Evolutionary conservation across 108 stramenopile species (phyloP), one percentile per base, ranked within the genome.

Genomic region (Schizochytrium sp.): DNA sequence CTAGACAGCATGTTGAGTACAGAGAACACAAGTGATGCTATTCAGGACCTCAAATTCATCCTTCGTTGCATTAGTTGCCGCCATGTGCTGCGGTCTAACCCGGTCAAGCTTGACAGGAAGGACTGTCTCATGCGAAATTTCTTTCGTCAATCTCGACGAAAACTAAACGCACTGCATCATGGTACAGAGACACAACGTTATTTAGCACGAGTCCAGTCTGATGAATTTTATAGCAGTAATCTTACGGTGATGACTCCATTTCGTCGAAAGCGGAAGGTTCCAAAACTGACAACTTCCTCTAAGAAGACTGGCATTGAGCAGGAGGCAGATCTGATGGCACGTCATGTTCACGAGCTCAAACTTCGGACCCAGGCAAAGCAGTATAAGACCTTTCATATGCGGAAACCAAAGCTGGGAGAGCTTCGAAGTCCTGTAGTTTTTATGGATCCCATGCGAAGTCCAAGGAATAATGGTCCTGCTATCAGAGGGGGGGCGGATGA

Each of bases 331-430:
- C 76, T 83, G 50, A 83, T 83, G 76, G 53, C 50, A 38, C 47
- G 53, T 0, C 76, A 83, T 42, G 47, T 83, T 10, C 76, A 83
- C 28, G 76, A 49, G 47, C 76, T 83, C 76, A 83, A 83, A n/a
- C 76, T 83, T 47, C 47, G 53, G 15, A 55, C 76, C 38, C 47
- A 83, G 53, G 53, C 50, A 47, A 83, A 83, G 76, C 76, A 55
- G 50, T 83, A 83, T 53, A 83, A 83, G 53, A 83, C 76, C 45
- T 83, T 83, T 2, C 76, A 83, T 55, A 47, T 38, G 76, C 47
- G 50, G 50, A 83, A 83, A 3, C 50, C 38, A 17, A 55, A 42
- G 53, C 50, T n/a, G 28, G 55, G n/a, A 40, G 72, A 13, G 19
- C 40, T 15, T 72, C 13, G 42, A 41, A 28, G 28, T 28, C 28